Base-by-base conservation (phyloP, 2,329 filamentous ascomycete species). In the Pseudogymnoascus sp. region DNA sequence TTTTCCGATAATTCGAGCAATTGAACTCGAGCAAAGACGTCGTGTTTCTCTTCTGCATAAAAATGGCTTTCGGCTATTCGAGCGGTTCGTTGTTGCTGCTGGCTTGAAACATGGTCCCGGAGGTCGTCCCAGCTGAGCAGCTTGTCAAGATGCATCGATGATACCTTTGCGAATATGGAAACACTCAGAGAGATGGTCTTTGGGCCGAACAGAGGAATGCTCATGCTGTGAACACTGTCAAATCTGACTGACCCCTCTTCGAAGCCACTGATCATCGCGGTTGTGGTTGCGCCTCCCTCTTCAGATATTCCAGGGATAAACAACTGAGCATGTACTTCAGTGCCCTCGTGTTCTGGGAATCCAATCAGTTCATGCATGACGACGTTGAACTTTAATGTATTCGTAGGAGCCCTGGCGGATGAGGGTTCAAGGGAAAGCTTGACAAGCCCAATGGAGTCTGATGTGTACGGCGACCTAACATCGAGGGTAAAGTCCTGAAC, bases 111-210 rank as follows among this genome's bases (percentile, higher is more conserved):
- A 17, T 84, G 83, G 75, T 99, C 93, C 64, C 93, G 87, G 88
- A 99, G 97, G 71, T 97, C 95, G 73, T 99, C 95, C 95, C 95
- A 99, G 77, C 95, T 99, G 11, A 97, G 84, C 60, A 99, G 82
- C 78, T 96, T 97, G 75, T 99, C 95, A 21, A 99, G 83, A 76
- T 99, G 95, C 88, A 97, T 97, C 0, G 88, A 80, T 1, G 91
- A 95, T 37, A 96, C 91, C 72, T 89, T 89, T 17, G 95, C 93
- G 73, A 96, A 97, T 65, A 99, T 89, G 59, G 92, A 91, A 7
- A 96, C 89, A 62, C 95, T 86, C 62, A 99, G 77, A 23, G 86
- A 88, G 0, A 91, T 87, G 56, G 88, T 88, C 21, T 83, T 84
- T 0, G 91, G 85, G 56, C 88, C 89, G 46, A 88, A 88, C 37